Evolutionary conservation across 2,329 filamentous ascomycete genomes (phyloP), one percentile per base, ranked within the genome.

Genomic region (Cryphonectria carpinicola): DNA sequence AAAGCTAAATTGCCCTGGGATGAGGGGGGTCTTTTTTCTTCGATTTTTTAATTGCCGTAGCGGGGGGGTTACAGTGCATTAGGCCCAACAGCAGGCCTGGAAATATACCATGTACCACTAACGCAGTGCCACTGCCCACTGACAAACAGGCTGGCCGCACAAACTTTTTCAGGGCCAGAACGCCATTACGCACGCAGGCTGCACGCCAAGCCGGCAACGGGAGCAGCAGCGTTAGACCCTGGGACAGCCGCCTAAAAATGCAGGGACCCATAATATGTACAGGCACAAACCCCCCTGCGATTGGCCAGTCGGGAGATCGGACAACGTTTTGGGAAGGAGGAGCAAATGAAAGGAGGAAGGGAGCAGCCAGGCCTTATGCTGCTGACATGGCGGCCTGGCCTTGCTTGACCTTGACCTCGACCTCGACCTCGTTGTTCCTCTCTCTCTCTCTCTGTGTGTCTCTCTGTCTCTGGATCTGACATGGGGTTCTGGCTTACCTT

Each of bases 131-230:
- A 22, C 46, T 49, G 46, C 46, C 46, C 46, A 49, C 22, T 49
- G 46, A 17, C 43, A 22, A 14, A 46, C 43, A 22, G 43, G 13
- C 43, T 22, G 46, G 46, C 46, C 4, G 28, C 46, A n/a, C 46
- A 49, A 11, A 6, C 46, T 49, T 49, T 49, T 49, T 10, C 46
- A 49, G 46, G 46, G 14, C 14, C 28, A 49, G 43, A 7, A 49
- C 28, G 28, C 28, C 37, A n/a, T 52, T 32, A 32, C 14, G 19
- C 39, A 46, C 4, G 37, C 37, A 11, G 37, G 11, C 58, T 61
- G 58, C 61, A 35, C 28, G 63, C 63, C 63, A 65, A 65, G 63
- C 14, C 63, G 63, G 63, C 63, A 65, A 17, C 61, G 35, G 8
- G 13, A 39, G 35, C 19, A 39, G 35, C 32, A 37, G 61, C 61